Percentiles rank a stretch among this genome's conserved stretches.
Conservation (phyloP, 108 stramenopile species). For the Mediolabrus comicus region DNA sequence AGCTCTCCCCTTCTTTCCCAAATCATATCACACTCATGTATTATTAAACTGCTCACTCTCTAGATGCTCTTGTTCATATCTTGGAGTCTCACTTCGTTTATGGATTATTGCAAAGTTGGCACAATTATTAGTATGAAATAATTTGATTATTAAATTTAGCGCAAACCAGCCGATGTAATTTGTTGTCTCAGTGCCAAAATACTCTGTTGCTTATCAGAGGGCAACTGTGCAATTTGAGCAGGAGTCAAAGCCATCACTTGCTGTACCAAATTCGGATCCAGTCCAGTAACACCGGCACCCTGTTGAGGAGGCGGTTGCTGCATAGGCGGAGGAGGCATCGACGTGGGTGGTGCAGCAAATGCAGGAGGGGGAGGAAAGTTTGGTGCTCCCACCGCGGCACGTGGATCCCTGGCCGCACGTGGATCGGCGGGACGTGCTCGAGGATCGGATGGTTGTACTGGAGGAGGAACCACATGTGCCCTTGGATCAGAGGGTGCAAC, state of each 20-base stretch:
- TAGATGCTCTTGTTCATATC: too few species aligned
- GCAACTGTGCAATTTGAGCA: slow-evolving; percentile 80
- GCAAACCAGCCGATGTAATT: slow-evolving; percentile 49
- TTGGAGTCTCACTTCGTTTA: too few species aligned
- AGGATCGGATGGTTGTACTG: slow-evolving; percentile 11
- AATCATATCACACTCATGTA: too few species aligned
- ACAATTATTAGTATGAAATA: neutral
- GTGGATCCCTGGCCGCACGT: slow-evolving; percentile 29
- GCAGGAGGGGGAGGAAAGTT: slow-evolving; percentile 34
- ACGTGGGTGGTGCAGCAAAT: slow-evolving; percentile 18
- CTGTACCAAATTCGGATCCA: slow-evolving; percentile 80
- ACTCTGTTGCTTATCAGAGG: slow-evolving; percentile 85
- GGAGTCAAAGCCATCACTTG: slow-evolving; percentile 88
- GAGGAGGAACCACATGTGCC: slow-evolving; percentile 37
- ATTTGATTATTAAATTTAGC: neutral
- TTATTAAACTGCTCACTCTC: too few species aligned
- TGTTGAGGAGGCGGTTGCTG: slow-evolving; percentile 20
- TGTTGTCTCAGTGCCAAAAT: slow-evolving; percentile 85
- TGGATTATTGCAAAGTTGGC: too few species aligned
- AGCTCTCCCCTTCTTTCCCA: too few species aligned
- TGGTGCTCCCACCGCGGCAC: slow-evolving; percentile 25
- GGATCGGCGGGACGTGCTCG: slow-evolving; percentile 37
- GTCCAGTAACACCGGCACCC: slow-evolving; percentile 45
- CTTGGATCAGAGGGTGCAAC: slow-evolving; percentile 53
- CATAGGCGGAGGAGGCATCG: slow-evolving; percentile 50